Conservation (phyloP, 495 filamentous ascomycete species). For the Cudoniella acicularis region DNA sequence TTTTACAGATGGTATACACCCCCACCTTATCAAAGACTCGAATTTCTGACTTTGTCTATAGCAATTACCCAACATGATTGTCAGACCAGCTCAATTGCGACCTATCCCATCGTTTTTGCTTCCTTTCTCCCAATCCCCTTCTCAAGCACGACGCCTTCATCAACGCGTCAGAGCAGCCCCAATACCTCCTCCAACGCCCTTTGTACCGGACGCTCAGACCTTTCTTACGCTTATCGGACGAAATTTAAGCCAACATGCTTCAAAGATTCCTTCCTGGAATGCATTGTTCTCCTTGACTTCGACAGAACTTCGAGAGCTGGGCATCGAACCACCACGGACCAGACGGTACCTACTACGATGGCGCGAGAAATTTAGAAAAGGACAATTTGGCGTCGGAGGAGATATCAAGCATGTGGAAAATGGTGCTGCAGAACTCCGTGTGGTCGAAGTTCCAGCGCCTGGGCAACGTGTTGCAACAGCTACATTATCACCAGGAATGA, state of each 20-base stretch:
- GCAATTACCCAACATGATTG: constrained; percentile 14
- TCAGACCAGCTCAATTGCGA: constrained; percentile 16
- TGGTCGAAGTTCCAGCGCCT: constrained; percentile 56
- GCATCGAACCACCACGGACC: constrained; percentile 78
- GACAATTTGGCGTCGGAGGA: constrained; percentile 73
- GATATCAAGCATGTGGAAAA: constrained; percentile 69
- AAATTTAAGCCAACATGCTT: constrained; percentile 68
- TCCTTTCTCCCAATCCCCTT: constrained; percentile 18
- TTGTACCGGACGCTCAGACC: constrained; percentile 80
- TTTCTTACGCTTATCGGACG: constrained; percentile 94
- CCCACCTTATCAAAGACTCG: not conserved
- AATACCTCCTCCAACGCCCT: constrained; percentile 71
- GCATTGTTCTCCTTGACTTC: constrained; percentile 78
- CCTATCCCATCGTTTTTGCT: constrained; percentile 25
- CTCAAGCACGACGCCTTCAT: constrained; percentile 20
- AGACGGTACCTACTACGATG: constrained; percentile 82
- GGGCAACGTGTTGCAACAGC: constrained; percentile 34
- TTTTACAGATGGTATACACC: not conserved
- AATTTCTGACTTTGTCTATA: not conserved
- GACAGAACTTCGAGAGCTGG: constrained; percentile 71
- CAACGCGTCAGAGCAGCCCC: constrained; percentile 32
- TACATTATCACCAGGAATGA: constrained; percentile 47
- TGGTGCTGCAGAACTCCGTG: constrained; percentile 63
- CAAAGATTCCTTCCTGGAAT: constrained; percentile 86
- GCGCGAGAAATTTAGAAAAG: constrained; percentile 76